These are phyloP conservation scores for Nidularia pulvinata DNA, from an alignment of 768 basidiomycete genomes.

Conservation along the genomic window DNA sequence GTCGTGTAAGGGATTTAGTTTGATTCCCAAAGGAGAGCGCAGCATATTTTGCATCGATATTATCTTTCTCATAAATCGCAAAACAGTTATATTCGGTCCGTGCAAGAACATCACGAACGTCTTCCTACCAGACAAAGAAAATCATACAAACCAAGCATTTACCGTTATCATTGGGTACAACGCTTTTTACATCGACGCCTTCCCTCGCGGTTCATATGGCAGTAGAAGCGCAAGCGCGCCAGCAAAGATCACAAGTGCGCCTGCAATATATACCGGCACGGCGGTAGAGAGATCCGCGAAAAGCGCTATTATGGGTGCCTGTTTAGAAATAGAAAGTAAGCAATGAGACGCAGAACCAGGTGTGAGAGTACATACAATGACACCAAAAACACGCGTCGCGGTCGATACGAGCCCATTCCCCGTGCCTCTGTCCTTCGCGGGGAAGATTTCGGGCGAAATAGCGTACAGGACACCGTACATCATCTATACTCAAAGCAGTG, in stretches of 20 bases:
- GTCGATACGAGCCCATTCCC: constrained; percentile 67
- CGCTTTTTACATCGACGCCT: constrained; percentile 64
- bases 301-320: constrained; percentile 75
- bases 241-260: constrained; percentile 58
- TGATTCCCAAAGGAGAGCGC: no score
- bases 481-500: constrained; percentile 35
- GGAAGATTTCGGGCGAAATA: constrained; percentile 67
- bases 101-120: no score
- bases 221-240: constrained; percentile 61
- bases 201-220: constrained; percentile 78
- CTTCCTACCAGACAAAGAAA: no score
- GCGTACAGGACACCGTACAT: constrained; percentile 79
- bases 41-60: no score
- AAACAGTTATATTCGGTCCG: no score
- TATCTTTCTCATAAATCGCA: no score
- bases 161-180: neutral
- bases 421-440: constrained; percentile 72
- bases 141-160: neutral
- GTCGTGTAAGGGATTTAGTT: no score
- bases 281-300: constrained; percentile 64
- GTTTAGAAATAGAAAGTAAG: constrained; percentile 2
- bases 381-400: constrained; percentile 63
- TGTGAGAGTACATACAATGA: constrained; percentile 70
- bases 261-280: constrained; percentile 74
- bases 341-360: no score